Conservation (phyloP, 192 early-diverging fungal genomes). For the Globomyces pollinis-pini region DNA sequence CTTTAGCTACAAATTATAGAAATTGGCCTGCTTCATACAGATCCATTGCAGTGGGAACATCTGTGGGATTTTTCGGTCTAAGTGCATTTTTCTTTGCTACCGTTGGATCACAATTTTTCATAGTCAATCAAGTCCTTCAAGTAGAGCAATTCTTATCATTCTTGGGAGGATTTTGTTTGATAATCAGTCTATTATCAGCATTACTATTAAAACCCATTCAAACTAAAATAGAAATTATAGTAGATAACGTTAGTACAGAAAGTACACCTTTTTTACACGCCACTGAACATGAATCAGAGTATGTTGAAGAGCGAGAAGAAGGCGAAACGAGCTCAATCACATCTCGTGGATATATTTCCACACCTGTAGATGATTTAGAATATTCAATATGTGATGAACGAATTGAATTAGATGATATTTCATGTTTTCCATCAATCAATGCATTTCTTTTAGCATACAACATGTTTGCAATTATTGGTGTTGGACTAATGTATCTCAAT, state of each 20-base stretch:
- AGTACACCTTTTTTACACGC: not conserved
- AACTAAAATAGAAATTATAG: not conserved
- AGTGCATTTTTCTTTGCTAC: not conserved
- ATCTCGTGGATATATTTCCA: not conserved
- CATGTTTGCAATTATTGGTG: constrained; percentile 5
- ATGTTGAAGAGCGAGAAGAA: not conserved
- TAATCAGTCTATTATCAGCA: not conserved
- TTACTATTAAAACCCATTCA: not conserved
- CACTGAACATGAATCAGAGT: not conserved
- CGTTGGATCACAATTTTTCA: constrained; percentile 7
- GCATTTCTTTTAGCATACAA: constrained; percentile 3
- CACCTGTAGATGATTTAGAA: not conserved
- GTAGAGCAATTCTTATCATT: not conserved
- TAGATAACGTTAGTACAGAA: not conserved
- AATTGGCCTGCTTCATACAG: constrained; percentile 10
- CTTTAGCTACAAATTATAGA: constrained; percentile 8
- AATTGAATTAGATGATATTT: constrained; percentile 12
- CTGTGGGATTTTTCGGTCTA: constrained; percentile 11
- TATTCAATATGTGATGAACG: not conserved
- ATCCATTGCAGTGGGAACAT: constrained; percentile 10
- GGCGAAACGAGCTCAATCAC: not conserved
- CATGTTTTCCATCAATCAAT: constrained; percentile 2
- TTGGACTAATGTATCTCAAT: constrained; percentile 15
- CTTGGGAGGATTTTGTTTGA: not conserved
- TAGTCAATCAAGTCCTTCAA: not conserved